Base-by-base conservation (phyloP, 2,329 filamentous ascomycete genomes). In the Pseudocercospora musae region DNA sequence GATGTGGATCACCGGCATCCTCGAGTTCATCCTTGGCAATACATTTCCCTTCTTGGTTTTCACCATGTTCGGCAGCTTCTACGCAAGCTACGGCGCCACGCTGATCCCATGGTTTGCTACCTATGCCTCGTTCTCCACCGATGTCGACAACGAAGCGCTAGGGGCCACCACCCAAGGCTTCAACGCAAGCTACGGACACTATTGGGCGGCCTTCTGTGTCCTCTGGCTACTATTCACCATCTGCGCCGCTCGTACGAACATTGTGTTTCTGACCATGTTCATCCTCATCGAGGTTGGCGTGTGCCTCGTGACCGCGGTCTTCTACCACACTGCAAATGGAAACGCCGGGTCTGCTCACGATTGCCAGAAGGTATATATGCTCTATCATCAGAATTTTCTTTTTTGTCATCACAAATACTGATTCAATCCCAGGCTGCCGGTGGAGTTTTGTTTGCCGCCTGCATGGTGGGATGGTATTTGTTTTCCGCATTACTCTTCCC, bases 41-140 rank as follows among this genome's bases (percentile, higher is more conserved):
- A 68, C 66, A 1, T 68, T 68, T 21, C 65, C 66, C 15, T 68
- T 68, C 59, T 48, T 68, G 37, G 66, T 68, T 21, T 68, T 68
- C 60, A 63, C 64, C 49, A 56, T 59, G 6, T 68, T 68, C 50
- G 64, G 66, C 66, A 65, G 62, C 58, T 68, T 68, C 52, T 68
- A 62, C 48, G 61, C 60, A 31, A 31, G 52, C 29, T 68, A 65
- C 31, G 66, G 66, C 20, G 57, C 58, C 15, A 63, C 59, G 5
- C 23, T 63, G 20, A 64, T 68, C 20, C 62, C 66, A 21, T 59
- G 55, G 21, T 68, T 68, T 31, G 61, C 25, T 25, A 65, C 65
- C 3, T 68, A 64, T 29, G 54, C 58, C 13, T 50, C 60, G 0
- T 68, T 66, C 55, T 64, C 66, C 13, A 29, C 29, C 7, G 64